Percentiles rank a stretch among this genome's conserved stretches.
These are phyloP conservation scores for Monosporascus sp. DNA, from an alignment of 2,329 filamentous ascomycete species.

Conservation along the genomic window DNA sequence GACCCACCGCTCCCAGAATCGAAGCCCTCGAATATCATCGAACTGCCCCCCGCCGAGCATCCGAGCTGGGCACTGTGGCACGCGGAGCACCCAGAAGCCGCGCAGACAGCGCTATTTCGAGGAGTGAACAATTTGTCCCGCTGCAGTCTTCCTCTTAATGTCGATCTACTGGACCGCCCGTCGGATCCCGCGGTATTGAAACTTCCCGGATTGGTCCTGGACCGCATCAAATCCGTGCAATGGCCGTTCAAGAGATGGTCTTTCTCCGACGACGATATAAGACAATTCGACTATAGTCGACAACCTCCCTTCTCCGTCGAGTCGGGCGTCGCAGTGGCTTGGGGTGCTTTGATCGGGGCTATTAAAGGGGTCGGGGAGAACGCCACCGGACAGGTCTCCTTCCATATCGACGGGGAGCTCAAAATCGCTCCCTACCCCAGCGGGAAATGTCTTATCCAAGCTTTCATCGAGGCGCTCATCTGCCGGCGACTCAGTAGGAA, in stretches of 20 bases:
- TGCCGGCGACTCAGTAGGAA: neutral
- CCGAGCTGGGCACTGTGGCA: constrained; percentile 2
- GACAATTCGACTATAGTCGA: constrained; percentile 2
- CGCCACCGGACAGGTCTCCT: neutral
- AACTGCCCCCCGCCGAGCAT: neutral
- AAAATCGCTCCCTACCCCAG: neutral
- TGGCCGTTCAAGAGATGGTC: constrained; percentile 4
- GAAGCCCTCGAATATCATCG: neutral
- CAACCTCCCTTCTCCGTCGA: neutral
- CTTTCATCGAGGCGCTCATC: constrained; percentile 2
- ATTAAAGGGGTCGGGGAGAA: neutral
- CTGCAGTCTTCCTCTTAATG: neutral
- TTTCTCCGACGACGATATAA: constrained; percentile 1
- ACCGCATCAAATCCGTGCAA: constrained; percentile 1
- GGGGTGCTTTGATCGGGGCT: neutral
- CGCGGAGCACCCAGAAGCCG: constrained; percentile 1
- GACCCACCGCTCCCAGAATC: neutral
- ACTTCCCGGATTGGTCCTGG: neutral
- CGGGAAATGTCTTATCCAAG: constrained; percentile 1
- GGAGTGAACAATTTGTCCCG: neutral
- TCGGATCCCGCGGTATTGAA: neutral
- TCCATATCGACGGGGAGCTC: neutral
- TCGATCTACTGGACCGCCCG: neutral
- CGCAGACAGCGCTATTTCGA: neutral
- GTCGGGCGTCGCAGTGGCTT: neutral